phyloP scores from a whole-genome alignment of 2,329 filamentous ascomycete genomes.

The Aspergillus niger region DNA sequence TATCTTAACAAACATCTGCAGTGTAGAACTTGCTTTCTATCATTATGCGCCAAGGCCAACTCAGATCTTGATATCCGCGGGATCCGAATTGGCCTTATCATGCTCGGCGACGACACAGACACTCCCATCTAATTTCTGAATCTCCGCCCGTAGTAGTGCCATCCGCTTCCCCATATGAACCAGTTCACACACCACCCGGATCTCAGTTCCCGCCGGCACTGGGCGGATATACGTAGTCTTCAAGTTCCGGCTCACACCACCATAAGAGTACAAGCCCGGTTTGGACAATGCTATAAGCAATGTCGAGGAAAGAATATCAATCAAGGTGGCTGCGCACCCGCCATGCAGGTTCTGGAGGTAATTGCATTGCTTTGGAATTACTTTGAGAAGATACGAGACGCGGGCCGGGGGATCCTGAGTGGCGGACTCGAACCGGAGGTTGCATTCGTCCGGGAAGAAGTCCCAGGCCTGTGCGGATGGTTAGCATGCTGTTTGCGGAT shows the following conservation, averaged over 20 bases:
- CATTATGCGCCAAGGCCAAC: no score
- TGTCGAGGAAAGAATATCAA: constrained; percentile 66
- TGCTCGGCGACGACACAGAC: constrained; percentile 64
- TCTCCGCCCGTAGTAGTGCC: constrained; percentile 56
- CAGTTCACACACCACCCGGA: constrained; percentile 60
- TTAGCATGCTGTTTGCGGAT: background rate
- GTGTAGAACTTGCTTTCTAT: constrained; percentile 9
- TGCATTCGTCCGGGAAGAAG: constrained; percentile 29
- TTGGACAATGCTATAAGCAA: constrained; percentile 58
- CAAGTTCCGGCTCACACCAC: constrained; percentile 67
- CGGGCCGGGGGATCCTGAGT: constrained; percentile 35
- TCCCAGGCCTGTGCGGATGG: constrained; percentile 31
- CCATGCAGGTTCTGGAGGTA: constrained; percentile 87
- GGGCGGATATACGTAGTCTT: constrained; percentile 69
- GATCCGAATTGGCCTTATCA: constrained; percentile 64
- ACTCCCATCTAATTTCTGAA: constrained; percentile 55
- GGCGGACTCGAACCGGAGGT: constrained; percentile 43
- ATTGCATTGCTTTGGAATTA: constrained; percentile 90
- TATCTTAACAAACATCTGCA: background rate
- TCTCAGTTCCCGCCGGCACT: constrained; percentile 53
- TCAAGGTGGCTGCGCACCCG: constrained; percentile 70
- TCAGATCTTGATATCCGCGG: constrained; percentile 25
- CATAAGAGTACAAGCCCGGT: constrained; percentile 62
- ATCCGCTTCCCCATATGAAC: constrained; percentile 60
- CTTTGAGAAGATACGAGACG: constrained; percentile 48